Base-by-base conservation (phyloP, 2,329 filamentous ascomycete species). In the Didymella arachidicola region DNA sequence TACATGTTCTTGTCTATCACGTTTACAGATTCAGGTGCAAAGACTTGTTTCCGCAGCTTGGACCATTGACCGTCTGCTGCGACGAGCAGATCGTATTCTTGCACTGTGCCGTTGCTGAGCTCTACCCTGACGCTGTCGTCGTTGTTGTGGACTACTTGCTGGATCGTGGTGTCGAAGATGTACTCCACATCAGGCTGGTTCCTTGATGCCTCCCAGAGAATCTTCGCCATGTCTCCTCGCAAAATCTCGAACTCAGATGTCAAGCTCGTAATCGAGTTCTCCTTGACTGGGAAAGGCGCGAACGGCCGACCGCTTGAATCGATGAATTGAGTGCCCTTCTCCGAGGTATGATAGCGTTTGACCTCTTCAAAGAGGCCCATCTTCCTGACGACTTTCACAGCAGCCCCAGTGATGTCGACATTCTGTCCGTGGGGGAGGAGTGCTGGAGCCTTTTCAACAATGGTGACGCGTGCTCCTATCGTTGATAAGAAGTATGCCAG, bases 21-120 rank as follows among this genome's bases (percentile, higher is more conserved):
- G 38, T 22, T 65, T 43, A 61, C 72, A 66, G 43, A 30, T 18
- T 68, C 65, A 3, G 62, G 8, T 16, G 55, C 65, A 26, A 75
- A 68, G 56, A 68, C 67, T 52, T 66, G 59, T 36, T 60, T 68
- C 50, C 72, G 48, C 42, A 80, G 80, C 29, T 77, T 79, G 0
- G 84, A 87, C 27, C 80, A 77, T 46, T 83, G 79, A 0, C 86
- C 86, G 57, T 87, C 85, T 3, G 84, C 84, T 6, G 81, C 84
- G 41, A 87, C 79, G 0, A 87, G 61, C 0, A 87, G 66, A 63
- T 87, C 84, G 47, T 78, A 87, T 0, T 64, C 69, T 8, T 79
- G 77, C 0, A 63, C 72, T 11, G 68, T 69, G 2, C 82, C 82
- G 55, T 84, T 76, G 1, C 74, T 73, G 52, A 87, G 79, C 2